Conservation (phyloP, 805 yeast species). For the Ogataea degrootiae region DNA sequence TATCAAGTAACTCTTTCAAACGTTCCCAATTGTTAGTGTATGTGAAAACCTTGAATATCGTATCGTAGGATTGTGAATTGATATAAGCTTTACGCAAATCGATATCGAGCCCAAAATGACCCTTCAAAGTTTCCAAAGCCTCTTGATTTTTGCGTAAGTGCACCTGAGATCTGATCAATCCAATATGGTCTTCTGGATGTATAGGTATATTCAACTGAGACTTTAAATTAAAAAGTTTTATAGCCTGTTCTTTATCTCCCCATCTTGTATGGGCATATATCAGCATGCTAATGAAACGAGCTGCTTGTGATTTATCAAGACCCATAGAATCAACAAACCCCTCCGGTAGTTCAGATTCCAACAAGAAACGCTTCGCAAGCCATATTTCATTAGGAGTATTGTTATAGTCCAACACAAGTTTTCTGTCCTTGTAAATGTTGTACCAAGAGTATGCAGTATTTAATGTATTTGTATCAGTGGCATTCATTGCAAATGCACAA, state of each 20-base stretch:
- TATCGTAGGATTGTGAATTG: constrained; percentile 11
- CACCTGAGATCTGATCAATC: constrained; percentile 14
- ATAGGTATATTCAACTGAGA: constrained; percentile 3
- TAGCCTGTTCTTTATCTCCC: constrained; percentile 15
- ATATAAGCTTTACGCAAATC: constrained; percentile 4
- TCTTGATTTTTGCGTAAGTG: constrained; percentile 6
- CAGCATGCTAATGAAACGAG: constrained; percentile 14
- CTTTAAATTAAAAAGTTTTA: constrained; percentile 11
- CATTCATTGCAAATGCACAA: not conserved
- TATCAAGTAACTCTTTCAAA: constrained; percentile 54
- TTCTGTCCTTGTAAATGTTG: constrained; percentile 2
- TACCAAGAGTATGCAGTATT: no score
- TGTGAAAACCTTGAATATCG: constrained; percentile 17
- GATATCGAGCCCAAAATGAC: constrained; percentile 2
- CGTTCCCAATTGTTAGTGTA: constrained; percentile 39
- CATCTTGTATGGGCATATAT: constrained; percentile 19
- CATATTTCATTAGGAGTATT: constrained; percentile 6
- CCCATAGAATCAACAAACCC: constrained; percentile 5
- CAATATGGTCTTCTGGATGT: constrained; percentile 15
- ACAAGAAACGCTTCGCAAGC: not conserved
- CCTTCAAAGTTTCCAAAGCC: constrained; percentile 9
- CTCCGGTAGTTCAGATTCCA: constrained; percentile 4
- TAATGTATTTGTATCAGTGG: no score
- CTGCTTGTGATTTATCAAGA: constrained; percentile 1
- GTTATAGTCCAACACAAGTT: constrained; percentile 1